Evolutionary conservation across 305 asterid species (phyloP).

Genomic region (Salvia sclarea): DNA sequence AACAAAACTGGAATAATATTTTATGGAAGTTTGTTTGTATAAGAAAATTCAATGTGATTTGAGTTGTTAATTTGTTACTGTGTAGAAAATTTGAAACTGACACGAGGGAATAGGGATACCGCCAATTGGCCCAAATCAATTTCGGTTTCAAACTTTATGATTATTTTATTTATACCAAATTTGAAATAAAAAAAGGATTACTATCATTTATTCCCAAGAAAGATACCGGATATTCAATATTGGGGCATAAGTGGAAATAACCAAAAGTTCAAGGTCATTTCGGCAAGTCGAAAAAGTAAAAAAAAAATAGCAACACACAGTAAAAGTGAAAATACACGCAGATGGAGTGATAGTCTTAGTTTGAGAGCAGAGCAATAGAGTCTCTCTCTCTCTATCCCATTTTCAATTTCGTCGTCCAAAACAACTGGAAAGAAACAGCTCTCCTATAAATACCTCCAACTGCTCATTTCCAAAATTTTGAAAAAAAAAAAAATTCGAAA

Average conservation of each 20-base stretch:
- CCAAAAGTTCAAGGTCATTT: slow-evolving; percentile 12
- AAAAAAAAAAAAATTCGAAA: too few species aligned
- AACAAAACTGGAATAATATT: background rate
- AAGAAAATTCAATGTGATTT: background rate
- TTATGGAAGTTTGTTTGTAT: background rate
- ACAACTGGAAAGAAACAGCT: slow-evolving; percentile 24
- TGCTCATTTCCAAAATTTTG: slow-evolving; percentile 4
- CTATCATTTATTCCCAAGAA: too few species aligned
- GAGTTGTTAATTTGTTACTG: too few species aligned
- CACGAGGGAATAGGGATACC: too few species aligned
- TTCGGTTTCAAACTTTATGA: background rate
- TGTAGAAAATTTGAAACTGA: too few species aligned
- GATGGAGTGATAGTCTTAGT: background rate
- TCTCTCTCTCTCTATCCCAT: slow-evolving; percentile 23
- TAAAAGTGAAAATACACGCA: slow-evolving; percentile 14
- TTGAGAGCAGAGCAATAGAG: slow-evolving; percentile 12
- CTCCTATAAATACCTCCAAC: slow-evolving; percentile 11
- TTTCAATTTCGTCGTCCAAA: slow-evolving; percentile 26
- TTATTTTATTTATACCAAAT: too few species aligned
- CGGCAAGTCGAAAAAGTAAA: background rate
- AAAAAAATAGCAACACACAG: slow-evolving; percentile 19
- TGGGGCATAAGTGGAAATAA: slow-evolving; percentile 28
- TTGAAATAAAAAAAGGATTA: too few species aligned
- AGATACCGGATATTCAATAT: background rate
- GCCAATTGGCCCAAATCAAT: background rate